Conservation (phyloP, 1,284 basidiomycete genomes). For the Pseudozyma sp. region DNA sequence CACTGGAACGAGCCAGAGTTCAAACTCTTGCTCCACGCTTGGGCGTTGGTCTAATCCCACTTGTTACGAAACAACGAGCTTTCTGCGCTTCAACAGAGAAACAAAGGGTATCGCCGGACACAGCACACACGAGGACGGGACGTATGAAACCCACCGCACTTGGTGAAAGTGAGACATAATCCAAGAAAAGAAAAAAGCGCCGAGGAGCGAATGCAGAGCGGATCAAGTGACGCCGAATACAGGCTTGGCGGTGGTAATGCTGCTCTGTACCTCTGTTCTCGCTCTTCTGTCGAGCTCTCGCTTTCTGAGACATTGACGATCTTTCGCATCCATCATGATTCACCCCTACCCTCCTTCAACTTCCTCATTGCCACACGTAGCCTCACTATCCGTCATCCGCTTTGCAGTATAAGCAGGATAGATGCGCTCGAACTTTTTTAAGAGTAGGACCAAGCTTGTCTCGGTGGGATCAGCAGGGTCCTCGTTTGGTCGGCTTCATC, state of each 20-base stretch:
- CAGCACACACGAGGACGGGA: no score
- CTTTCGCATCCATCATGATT: conserved; percentile 3
- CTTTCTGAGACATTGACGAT: conserved; percentile 18
- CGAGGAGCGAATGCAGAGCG: conserved; percentile 9
- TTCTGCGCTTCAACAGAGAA: no score
- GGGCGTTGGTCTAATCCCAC: no score
- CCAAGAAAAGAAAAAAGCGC: neutral
- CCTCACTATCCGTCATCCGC: neutral
- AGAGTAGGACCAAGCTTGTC: neutral
- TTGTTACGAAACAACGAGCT: no score
- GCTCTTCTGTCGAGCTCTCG: neutral
- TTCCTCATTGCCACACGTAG: neutral
- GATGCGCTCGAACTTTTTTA: neutral
- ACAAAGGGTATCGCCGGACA: no score
- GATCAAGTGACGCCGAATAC: conserved; percentile 10
- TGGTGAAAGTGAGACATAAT: no score
- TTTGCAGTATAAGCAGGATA: no score
- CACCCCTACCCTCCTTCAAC: neutral
- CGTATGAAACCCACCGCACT: no score
- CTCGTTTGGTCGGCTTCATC: neutral
- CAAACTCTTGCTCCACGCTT: no score
- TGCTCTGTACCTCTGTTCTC: neutral
- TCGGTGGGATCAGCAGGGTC: conserved; percentile 1
- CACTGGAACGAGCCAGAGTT: no score
- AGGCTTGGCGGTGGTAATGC: conserved; percentile 8